A percentile compares a stretch with the other conserved stretches of the same genome.
phyloP scores from a whole-genome alignment of 257 asterid genomes.

The Coffea eugenioides region DNA sequence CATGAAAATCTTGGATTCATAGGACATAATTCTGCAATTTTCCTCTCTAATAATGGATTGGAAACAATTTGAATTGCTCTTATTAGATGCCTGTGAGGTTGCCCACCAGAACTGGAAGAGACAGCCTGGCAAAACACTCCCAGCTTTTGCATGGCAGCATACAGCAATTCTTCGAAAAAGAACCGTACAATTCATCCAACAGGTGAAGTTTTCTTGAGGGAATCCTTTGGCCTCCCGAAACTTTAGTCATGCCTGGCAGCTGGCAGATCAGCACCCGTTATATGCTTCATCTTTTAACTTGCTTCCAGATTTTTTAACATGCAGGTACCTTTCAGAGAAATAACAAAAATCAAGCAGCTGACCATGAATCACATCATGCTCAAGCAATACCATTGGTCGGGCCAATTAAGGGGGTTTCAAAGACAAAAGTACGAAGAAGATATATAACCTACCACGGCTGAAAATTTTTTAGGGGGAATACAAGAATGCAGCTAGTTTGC shows the following conservation, averaged over 20 bases:
- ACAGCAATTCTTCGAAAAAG: not conserved
- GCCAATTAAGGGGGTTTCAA: not conserved
- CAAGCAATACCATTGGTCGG: not conserved
- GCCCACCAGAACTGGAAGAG: slow-evolving; percentile 18
- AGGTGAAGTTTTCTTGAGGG: not conserved
- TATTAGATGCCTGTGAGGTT: slow-evolving; percentile 23
- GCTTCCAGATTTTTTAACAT: not conserved
- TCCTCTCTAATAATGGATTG: slow-evolving; percentile 27
- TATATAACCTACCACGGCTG: not conserved
- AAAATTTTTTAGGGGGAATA: too few relatives aligned
- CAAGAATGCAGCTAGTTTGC: not conserved
- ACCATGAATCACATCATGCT: not conserved
- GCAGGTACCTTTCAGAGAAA: slow-evolving; percentile 3
- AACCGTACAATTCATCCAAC: not conserved
- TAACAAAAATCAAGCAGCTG: not conserved
- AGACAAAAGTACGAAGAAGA: not conserved
- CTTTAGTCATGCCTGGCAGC: not conserved
- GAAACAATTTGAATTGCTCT: slow-evolving; percentile 19
- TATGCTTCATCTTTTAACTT: not conserved
- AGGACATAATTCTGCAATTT: slow-evolving; percentile 21
- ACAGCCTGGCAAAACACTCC: slow-evolving; percentile 13
- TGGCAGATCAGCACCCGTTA: not conserved
- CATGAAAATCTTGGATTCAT: slow-evolving; percentile 23
- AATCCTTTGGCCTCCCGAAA: slow-evolving; percentile 1
- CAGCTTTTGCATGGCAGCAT: slow-evolving; percentile 23